Conservation (phyloP, 2,329 filamentous ascomycete species). For the Colletotrichum coccodes region DNA sequence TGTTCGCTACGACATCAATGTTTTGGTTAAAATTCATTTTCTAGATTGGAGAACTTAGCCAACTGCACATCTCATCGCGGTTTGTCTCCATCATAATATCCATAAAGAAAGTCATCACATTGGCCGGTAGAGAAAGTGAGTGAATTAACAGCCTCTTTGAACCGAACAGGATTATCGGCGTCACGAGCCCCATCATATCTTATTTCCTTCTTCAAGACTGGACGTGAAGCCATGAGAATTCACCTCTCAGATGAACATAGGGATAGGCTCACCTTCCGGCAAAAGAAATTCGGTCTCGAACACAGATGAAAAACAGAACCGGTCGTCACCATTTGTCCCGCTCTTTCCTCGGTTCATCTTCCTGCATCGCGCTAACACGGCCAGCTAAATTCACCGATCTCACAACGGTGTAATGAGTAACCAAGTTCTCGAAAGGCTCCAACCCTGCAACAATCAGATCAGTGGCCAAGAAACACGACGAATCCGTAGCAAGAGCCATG, state of each 20-base stretch:
- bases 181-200: not conserved
- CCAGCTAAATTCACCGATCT: not conserved
- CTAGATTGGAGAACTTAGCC: too few relatives aligned
- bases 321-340: not conserved
- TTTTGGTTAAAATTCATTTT: too few relatives aligned
- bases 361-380: not conserved
- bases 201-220: not conserved
- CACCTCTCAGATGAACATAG: not conserved
- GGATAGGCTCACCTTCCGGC: too few relatives aligned
- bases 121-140: too few relatives aligned
- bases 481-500: not conserved
- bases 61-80: too few relatives aligned
- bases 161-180: too few relatives aligned
- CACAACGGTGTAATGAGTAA: not conserved
- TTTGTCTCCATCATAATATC: too few relatives aligned
- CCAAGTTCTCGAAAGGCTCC: not conserved
- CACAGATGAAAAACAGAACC: not conserved
- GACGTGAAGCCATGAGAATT: not conserved
- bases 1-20: too few relatives aligned
- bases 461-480: not conserved
- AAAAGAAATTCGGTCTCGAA: too few relatives aligned
- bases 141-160: too few relatives aligned
- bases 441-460: not conserved
- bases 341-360: not conserved
- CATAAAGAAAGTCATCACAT: too few relatives aligned